Evolutionary conservation across 2,329 filamentous ascomycete species (phyloP).

Genomic region (Laburnicola sp.): DNA sequence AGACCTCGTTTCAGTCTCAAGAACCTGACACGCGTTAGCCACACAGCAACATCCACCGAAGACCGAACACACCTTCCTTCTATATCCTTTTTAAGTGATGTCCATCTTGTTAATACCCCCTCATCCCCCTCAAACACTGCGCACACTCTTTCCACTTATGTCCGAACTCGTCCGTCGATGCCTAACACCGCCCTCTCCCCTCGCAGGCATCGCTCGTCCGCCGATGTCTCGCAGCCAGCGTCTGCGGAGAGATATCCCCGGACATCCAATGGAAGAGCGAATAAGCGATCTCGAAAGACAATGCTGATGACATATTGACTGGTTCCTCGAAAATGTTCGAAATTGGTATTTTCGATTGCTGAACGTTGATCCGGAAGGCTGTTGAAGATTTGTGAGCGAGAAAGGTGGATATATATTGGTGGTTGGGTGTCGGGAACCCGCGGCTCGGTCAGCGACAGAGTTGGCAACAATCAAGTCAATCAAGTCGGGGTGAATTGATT

Average conservation of each 20-base stretch:
- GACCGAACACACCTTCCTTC: too few relatives aligned
- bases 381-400: neutral
- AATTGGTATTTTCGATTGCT: neutral
- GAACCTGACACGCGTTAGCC: too few relatives aligned
- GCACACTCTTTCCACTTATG: neutral
- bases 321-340: too few relatives aligned
- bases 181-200: neutral
- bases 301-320: neutral
- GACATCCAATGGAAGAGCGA: conserved; percentile 6
- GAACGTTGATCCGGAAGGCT: neutral
- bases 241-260: conserved; percentile 2
- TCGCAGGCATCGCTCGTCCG: neutral
- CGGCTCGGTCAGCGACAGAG: conserved; percentile 3
- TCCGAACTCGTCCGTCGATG: neutral
- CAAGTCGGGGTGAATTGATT: too few relatives aligned
- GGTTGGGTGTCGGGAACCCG: neutral
- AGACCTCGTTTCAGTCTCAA: too few relatives aligned
- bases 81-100: too few relatives aligned
- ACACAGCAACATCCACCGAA: too few relatives aligned
- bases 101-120: too few relatives aligned
- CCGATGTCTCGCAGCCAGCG: neutral
- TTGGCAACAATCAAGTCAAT: too few relatives aligned
- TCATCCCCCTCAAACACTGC: conserved; percentile 12
- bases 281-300: conserved; percentile 5
- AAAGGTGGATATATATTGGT: conserved; percentile 1